phyloP scores from a whole-genome alignment of 768 basidiomycete genomes.

The Russula dissimulans region DNA sequence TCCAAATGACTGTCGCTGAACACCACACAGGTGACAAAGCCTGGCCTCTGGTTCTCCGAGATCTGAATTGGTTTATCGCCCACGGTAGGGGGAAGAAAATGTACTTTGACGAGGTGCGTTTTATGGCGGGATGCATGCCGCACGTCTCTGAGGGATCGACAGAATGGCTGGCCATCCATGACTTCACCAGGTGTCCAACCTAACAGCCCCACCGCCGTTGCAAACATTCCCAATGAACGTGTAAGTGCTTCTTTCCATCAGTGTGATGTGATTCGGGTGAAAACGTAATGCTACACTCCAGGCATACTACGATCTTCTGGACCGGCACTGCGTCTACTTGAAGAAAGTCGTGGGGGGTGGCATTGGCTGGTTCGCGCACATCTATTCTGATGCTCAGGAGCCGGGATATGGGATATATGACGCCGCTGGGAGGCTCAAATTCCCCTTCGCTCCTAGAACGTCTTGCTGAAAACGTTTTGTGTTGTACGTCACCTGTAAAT shows the following conservation, averaged over 20 bases:
- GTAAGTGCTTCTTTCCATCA: constrained; percentile 19
- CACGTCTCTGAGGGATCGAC: not conserved
- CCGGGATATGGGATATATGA: constrained; percentile 68
- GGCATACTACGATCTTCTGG: constrained; percentile 60
- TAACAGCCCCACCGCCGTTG: constrained; percentile 52
- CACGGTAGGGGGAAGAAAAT: constrained; percentile 64
- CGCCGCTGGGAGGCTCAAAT: constrained; percentile 43
- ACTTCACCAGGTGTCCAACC: constrained; percentile 54
- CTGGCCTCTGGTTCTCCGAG: constrained; percentile 51
- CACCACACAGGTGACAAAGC: constrained; percentile 38
- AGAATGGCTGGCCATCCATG: constrained; percentile 75
- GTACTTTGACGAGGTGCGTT: constrained; percentile 54
- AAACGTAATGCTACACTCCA: constrained; percentile 21
- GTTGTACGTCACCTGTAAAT: too few relatives aligned
- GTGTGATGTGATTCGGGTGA: not conserved
- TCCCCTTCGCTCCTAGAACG: constrained; percentile 53
- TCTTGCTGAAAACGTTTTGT: constrained; percentile 45
- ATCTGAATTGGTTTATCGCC: constrained; percentile 60
- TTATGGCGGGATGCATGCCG: not conserved
- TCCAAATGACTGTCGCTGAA: not conserved
- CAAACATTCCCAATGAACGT: constrained; percentile 53
- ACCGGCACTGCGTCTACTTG: constrained; percentile 53
- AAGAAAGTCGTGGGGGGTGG: constrained; percentile 55
- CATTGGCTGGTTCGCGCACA: constrained; percentile 79
- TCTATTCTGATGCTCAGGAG: constrained; percentile 57